Conservation (phyloP, 2,329 filamentous ascomycete species). For the Phialemoniopsis sp. region DNA sequence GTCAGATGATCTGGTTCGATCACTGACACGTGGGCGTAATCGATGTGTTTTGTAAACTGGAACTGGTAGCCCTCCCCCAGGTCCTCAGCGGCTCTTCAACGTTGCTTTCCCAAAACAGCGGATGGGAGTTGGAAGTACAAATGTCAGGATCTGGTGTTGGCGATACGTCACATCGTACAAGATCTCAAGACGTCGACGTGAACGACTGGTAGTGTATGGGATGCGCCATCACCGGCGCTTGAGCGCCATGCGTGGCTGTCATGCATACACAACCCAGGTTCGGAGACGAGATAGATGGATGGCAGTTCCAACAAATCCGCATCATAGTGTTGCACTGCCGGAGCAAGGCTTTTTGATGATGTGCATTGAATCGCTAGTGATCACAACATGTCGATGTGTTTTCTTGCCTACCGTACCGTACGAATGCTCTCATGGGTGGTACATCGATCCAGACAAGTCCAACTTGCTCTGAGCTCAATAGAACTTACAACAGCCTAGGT, state of each 20-base stretch:
- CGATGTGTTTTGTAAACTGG: no score
- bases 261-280: slow-evolving; percentile 4
- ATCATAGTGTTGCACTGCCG: slow-evolving; percentile 8
- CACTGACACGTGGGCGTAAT: no score
- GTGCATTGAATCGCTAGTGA: slow-evolving; percentile 1
- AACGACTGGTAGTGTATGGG: slow-evolving; percentile 22
- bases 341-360: background rate
- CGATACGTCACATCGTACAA: slow-evolving; percentile 47
- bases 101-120: background rate
- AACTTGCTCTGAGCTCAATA: no score
- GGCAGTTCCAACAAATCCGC: slow-evolving; percentile 4
- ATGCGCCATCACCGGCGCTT: slow-evolving; percentile 20
- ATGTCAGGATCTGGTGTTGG: slow-evolving; percentile 20
- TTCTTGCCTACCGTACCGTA: background rate
- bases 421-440: background rate
- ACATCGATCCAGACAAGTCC: no score
- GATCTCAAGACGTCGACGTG: slow-evolving; percentile 36
- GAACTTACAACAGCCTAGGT: no score
- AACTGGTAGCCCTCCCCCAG: no score
- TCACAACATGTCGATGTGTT: slow-evolving; percentile 1
- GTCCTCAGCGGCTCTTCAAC: background rate
- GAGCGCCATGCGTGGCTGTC: slow-evolving; percentile 13
- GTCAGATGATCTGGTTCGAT: no score
- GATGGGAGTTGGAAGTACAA: background rate
- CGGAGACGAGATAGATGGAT: slow-evolving; percentile 4